Evolutionary conservation across 2,329 filamentous ascomycete species (phyloP).

Genomic region (Stemphylium beticola): DNA sequence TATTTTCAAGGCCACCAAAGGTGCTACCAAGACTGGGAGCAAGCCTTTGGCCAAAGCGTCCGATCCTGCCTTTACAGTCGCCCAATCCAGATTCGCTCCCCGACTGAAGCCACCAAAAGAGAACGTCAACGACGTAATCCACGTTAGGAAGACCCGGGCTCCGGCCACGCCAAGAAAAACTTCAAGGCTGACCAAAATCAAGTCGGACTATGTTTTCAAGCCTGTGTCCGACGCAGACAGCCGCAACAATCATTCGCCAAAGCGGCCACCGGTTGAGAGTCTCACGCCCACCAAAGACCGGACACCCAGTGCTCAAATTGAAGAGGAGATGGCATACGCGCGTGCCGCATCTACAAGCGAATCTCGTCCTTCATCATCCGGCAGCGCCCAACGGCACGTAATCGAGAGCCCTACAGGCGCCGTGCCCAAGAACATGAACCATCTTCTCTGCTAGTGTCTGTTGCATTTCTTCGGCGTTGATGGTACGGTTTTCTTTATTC

Average conservation of each 20-base stretch:
- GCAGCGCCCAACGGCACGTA: conserved; percentile 30
- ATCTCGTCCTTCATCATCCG: conserved; percentile 33
- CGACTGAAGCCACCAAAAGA: conserved; percentile 20
- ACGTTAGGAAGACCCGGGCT: conserved; percentile 15
- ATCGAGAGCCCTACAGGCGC: conserved; percentile 30
- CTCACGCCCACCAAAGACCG: conserved; percentile 40
- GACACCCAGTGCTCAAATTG: conserved; percentile 37
- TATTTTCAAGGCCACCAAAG: conserved; percentile 40
- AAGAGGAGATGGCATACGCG: conserved; percentile 24
- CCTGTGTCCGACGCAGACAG: conserved; percentile 36
- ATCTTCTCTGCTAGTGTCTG: conserved; percentile 24
- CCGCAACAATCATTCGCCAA: conserved; percentile 42
- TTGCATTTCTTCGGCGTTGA: conserved; percentile 36
- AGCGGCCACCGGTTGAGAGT: conserved; percentile 35
- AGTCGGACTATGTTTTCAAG: conserved; percentile 29
- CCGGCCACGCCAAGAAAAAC: conserved; percentile 29
- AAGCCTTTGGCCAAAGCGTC: conserved; percentile 20
- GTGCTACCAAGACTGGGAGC: conserved; percentile 17
- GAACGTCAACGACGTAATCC: conserved; percentile 19
- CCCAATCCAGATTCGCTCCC: conserved; percentile 16
- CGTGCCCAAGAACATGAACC: conserved; percentile 31
- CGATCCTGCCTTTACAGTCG: conserved; percentile 5
- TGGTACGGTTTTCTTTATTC: conserved; percentile 6
- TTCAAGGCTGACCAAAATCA: conserved; percentile 32
- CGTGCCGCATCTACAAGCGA: conserved; percentile 21